Evolutionary conservation across 352 stramenopile genomes (phyloP).

Genomic region (Phytopythium mirpurense): DNA sequence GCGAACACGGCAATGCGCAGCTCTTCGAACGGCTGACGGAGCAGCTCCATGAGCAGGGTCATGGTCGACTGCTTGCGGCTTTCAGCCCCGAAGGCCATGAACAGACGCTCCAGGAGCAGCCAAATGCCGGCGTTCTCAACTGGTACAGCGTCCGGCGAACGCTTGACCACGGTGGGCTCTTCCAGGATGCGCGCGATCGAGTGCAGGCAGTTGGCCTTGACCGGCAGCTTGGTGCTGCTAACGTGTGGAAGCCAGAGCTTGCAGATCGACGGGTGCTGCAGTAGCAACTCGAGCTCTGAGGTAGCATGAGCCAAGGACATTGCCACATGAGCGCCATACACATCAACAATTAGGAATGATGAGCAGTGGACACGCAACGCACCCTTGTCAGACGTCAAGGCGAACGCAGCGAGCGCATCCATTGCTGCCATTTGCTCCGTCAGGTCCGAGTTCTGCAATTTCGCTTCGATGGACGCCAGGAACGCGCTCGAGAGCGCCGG

Average conservation of each 20-base stretch:
- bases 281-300: slow-evolving; percentile 59
- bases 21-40: slow-evolving; percentile 83
- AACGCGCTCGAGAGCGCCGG: slow-evolving; percentile 73
- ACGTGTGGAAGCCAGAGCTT: slow-evolving; percentile 52
- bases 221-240: slow-evolving; percentile 53
- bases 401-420: slow-evolving; percentile 77
- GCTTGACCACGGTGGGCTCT: slow-evolving; percentile 36
- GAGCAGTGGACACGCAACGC: slow-evolving; percentile 16
- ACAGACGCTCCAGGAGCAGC: slow-evolving; percentile 59
- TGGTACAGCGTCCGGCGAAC: slow-evolving; percentile 24
- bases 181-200: slow-evolving; percentile 55
- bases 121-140: slow-evolving; percentile 61
- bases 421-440: slow-evolving; percentile 81
- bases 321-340: not conserved
- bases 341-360: not conserved
- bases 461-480: slow-evolving; percentile 61
- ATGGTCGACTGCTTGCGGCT: slow-evolving; percentile 52
- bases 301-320: not conserved
- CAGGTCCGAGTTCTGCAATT: slow-evolving; percentile 54
- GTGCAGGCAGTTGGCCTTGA: slow-evolving; percentile 77
- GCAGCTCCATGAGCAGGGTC: slow-evolving; percentile 60
- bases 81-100: slow-evolving; percentile 52
- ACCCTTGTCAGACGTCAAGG: slow-evolving; percentile 79
- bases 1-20: slow-evolving; percentile 71
- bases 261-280: slow-evolving; percentile 67